A percentile compares a stretch with the other conserved stretches of the same genome.
Evolutionary conservation across 2,329 filamentous ascomycete species (phyloP).

Genomic region (Ceratocystis papillata): DNA sequence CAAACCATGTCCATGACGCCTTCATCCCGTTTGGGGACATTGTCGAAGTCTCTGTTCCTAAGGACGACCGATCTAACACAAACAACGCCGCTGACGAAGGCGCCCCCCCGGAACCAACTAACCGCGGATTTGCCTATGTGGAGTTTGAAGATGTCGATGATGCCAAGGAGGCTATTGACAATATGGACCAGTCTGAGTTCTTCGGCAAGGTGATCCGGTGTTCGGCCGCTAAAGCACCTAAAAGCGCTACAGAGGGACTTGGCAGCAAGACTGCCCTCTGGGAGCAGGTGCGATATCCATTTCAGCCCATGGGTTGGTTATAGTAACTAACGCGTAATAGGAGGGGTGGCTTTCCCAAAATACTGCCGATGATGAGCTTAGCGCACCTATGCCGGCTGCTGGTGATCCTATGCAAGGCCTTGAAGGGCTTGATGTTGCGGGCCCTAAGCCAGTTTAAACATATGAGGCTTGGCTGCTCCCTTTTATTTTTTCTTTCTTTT

Average conservation of each 20-base stretch:
- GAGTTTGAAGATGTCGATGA: constrained; percentile 82
- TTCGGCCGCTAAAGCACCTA: constrained; percentile 80
- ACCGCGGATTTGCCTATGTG: constrained; percentile 92
- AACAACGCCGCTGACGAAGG: background rate
- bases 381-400: constrained; percentile 42
- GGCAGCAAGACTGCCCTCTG: constrained; percentile 91
- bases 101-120: constrained; percentile 53
- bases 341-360: constrained; percentile 89
- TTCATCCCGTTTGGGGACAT: constrained; percentile 98
- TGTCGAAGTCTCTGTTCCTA: constrained; percentile 78
- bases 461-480: constrained; percentile 27
- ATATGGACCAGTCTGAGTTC: constrained; percentile 95
- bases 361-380: constrained; percentile 64
- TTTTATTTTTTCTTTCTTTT: constrained; percentile 25
- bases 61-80: constrained; percentile 64
- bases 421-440: constrained; percentile 86
- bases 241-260: constrained; percentile 74
- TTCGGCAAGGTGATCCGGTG: constrained; percentile 90
- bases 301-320: background rate
- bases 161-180: constrained; percentile 91
- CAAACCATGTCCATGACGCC: constrained; percentile 68
- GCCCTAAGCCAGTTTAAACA: constrained; percentile 61
- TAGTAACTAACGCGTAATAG: constrained; percentile 38
- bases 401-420: constrained; percentile 93
- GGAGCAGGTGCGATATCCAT: constrained; percentile 64